Conservation (phyloP, 495 filamentous ascomycete species). For the Glonium stellatum region DNA sequence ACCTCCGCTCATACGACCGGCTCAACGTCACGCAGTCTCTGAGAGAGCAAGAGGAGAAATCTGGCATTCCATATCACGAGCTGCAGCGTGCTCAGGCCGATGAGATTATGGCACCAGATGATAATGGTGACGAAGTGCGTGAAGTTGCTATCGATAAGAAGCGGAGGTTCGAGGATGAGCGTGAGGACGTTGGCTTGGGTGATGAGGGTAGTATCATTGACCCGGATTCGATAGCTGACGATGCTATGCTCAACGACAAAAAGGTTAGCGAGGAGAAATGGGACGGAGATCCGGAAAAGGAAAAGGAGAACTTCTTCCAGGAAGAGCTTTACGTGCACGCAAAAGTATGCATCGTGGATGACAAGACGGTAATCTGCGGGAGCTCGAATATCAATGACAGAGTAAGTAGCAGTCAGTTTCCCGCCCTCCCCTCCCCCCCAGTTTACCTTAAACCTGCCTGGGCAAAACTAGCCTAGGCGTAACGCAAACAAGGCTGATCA, state of each 20-base stretch:
- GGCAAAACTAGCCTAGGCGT: no score
- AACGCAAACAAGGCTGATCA: neutral
- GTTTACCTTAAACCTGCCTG: no score
- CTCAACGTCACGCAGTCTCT: constrained; percentile 71
- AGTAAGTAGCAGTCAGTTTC: constrained; percentile 33
- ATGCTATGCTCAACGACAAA: constrained; percentile 67
- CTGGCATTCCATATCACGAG: constrained; percentile 75
- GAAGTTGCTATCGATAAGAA: constrained; percentile 47
- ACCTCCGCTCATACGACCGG: constrained; percentile 81
- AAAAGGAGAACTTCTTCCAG: constrained; percentile 82
- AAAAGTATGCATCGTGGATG: constrained; percentile 47
- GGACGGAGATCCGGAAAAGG: constrained; percentile 63
- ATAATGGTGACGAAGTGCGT: constrained; percentile 50
- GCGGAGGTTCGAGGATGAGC: constrained; percentile 56
- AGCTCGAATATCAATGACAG: constrained; percentile 90
- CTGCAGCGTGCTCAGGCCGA: constrained; percentile 80
- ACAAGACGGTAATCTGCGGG: constrained; percentile 66
- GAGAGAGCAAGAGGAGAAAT: constrained; percentile 62
- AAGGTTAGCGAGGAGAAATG: constrained; percentile 63
- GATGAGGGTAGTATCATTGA: constrained; percentile 41
- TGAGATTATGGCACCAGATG: constrained; percentile 71
- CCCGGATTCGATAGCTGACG: constrained; percentile 66
- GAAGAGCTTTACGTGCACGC: constrained; percentile 93
- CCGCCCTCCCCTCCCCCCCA: neutral
- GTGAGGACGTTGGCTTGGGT: constrained; percentile 40